Evolutionary conservation across 2,329 filamentous ascomycete species (phyloP), one percentile per base, ranked within the genome.

Genomic region (Colletotrichum lupini): DNA sequence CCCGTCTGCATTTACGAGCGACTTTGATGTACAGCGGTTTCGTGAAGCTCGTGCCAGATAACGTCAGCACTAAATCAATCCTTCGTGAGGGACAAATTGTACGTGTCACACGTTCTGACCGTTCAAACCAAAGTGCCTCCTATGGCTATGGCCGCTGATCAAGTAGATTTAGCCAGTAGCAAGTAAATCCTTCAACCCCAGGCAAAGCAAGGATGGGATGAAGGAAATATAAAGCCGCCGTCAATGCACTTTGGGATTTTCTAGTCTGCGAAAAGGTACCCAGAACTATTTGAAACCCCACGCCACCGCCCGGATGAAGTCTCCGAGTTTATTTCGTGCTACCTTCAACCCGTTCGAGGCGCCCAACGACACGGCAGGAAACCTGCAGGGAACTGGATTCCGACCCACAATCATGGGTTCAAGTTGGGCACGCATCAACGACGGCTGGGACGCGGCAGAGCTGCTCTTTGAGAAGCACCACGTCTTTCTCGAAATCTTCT

Each of bases 401-500:
- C 37, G 59, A 60, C 55, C 66, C 66, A 64, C 69, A 26, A 60
- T 64, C 53, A 14, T 49, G 42, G 42, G 46, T 19, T 42, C 37
- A 42, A 42, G 37, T 12, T 26, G 53, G 66, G 52, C 53, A n/a
- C 30, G 12, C 46, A 24, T 65, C 58, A 62, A 42, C 28, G 32
- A 57, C 22, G n/a, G 24, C 66, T 59, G 53, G 59, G 59, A 72
- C 32, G 46, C 28, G 16, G 30, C 32, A 6, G 42, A 37, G 5
- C 59, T 42, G 14, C 53, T 72, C 5, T 72, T 53, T 56, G 56
- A 35, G 32, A 46, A 37, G 71, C 46, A 62, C 16, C 67, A 16
- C 12, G 19, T 67, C 56, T 58, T 61, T 16, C 30, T 73, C 24
- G 71, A 72, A 28, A 55, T 73, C 9, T 16, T 67, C 35, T 73